Percentiles rank a stretch among this genome's conserved stretches.
Evolutionary conservation across 192 early-diverging fungal genomes (phyloP).

Genomic region (Borealophlyctis nickersoniae): DNA sequence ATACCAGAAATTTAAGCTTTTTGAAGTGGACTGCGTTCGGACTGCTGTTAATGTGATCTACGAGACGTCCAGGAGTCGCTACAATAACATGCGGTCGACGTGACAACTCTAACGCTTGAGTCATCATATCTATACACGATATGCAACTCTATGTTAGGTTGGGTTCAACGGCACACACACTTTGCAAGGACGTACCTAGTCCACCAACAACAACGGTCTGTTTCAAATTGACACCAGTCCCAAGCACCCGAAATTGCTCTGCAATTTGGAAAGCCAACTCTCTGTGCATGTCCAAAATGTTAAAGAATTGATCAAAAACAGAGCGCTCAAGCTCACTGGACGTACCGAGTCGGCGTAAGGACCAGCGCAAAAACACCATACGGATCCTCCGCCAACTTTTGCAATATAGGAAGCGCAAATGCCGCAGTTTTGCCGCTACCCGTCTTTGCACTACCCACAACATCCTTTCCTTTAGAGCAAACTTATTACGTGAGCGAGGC

Average conservation of each 20-base stretch:
- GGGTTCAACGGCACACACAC: not conserved
- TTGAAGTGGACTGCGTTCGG: slow-evolving; percentile 69
- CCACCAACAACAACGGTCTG: slow-evolving; percentile 92
- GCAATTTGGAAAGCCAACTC: slow-evolving; percentile 98
- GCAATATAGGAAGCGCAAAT: slow-evolving; percentile 96
- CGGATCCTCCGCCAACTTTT: slow-evolving; percentile 91
- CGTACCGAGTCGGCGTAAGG: slow-evolving; percentile 85
- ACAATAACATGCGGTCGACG: slow-evolving; percentile 87
- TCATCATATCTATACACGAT: slow-evolving; percentile 77
- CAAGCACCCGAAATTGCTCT: slow-evolving; percentile 93
- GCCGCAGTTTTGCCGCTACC: slow-evolving; percentile 97
- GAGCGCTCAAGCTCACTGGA: not conserved
- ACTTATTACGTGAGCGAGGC: not conserved
- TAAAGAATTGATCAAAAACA: slow-evolving; percentile 11
- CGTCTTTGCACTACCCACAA: slow-evolving; percentile 93
- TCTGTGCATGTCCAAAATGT: too few relatives aligned
- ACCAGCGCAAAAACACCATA: slow-evolving; percentile 96
- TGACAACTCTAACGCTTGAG: slow-evolving; percentile 83
- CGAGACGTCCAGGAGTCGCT: slow-evolving; percentile 91
- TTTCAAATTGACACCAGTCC: slow-evolving; percentile 78
- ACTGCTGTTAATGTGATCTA: slow-evolving; percentile 86
- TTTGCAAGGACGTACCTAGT: slow-evolving; percentile 47
- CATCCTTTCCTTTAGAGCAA: slow-evolving; percentile 31
- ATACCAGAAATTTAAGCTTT: slow-evolving; percentile 72
- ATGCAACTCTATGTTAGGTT: not conserved